Evolutionary conservation across 768 basidiomycete species (phyloP), one percentile per base, ranked within the genome.

Genomic region (Lactarius sanguifluus): DNA sequence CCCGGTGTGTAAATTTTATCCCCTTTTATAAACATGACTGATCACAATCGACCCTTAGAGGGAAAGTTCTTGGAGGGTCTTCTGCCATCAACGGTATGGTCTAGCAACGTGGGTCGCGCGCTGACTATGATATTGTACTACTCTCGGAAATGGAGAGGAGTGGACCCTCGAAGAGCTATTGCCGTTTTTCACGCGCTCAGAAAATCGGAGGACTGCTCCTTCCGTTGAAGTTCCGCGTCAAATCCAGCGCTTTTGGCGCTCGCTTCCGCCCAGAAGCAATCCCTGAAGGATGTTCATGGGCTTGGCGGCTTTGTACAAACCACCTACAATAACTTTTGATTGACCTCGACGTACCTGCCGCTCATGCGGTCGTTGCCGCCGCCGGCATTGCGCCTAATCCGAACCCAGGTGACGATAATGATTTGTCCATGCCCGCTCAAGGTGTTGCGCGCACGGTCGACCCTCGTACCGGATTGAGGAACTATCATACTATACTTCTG

Each of bases 31-130:
- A 28, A n/a, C 36, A 23, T 32, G 32, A 28, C 40, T 61, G 12
- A 65, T 23, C 8, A 20, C 15, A 4, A 25, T 40, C 15, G 20
- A 38, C n/a, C 23, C 15, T 56, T 34, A 69, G 68, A 36, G 68
- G 68, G 28, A 69, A 67, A n/a, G 68, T 69, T 30, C 65, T 69
- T 16, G 68, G 68, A 28, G 65, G 68, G 15, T 69, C 68, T 38
- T 62, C 68, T 9, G 68, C 68, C 13, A 69, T 69, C 32, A 67
- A 69, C 58, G 67, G 66, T 23, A 63, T 69, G 68, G 68, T 69
- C 38, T 69, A 65, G 68, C 68, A 69, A 45, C 68, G 68, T 12
- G 65, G 68, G 7, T 67, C 65, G 12, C 60, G 61, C 34, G 52
- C 65, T 13, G 68, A 69, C 57, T 69, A 69, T 20, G 68, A 69